Base-by-base conservation (phyloP, 306 rosid species). In the Gastrolobium bilobum region DNA sequence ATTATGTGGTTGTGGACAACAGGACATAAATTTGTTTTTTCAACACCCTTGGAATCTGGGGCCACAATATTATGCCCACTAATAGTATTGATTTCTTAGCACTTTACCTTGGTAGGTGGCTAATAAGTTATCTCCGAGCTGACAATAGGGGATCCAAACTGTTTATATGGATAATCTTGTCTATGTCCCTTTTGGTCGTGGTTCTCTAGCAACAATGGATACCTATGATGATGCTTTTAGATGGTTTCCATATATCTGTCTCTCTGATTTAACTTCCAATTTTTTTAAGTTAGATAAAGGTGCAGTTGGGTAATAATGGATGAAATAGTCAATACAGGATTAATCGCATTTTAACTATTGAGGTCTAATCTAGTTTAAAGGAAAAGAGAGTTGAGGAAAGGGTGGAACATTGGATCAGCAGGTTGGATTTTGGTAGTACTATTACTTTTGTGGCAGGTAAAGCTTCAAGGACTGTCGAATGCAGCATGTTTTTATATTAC, bases 321-420 rank as follows among this genome's bases (percentile, higher is more conserved):
- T 31, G n/a, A 50, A 30, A 68, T 68, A 34, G 47, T 53, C 30
- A 48, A 69, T 48, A 31, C 29, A 3, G 11, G 42, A 13, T 69
- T 48, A 7, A 6, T 47, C 42, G 13, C n/a, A 50, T 68, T 68
- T 48, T 68, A n/a, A 33, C 74, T 29, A 5, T 30, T 68, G 30
- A 46, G 74, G 59, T 47, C 9, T 68, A 33, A 58, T 68, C 59
- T 7, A 68, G 59, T 47, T 3, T 47, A 68, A 47, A 68, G 43
- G 59, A 14, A 64, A 64, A 7, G 59, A 50, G 33, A 37, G 13
- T 31, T 4, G 46, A 47, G 74, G 44, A 47, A 68, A 68, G 10
- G 59, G 29, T 68, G 31, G 44, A 47, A 70, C 8, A 34, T 51
- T 34, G 61, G 47, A 37, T 70, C 33, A 51, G 61, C 47, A 62